Evolutionary conservation across 2,329 filamentous ascomycete species (phyloP), one percentile per base, ranked within the genome.

Genomic region (Ascochyta clinopodiicola): DNA sequence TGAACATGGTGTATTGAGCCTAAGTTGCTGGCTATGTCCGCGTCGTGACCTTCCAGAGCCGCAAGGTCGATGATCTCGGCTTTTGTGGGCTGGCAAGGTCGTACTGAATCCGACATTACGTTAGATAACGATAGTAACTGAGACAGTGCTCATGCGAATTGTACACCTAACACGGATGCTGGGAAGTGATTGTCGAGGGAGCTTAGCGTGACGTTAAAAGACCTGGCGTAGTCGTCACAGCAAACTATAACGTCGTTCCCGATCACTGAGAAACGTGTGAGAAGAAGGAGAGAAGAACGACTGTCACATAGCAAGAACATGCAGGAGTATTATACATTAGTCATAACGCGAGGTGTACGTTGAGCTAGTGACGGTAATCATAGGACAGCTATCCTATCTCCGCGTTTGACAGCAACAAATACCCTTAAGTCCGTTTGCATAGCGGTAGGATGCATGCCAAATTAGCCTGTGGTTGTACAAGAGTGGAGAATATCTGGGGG

Each of bases 31-130:
- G 72, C 71, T 27, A 77, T 76, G 49, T 77, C 75, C 44, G 75
- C 73, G 63, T 77, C 74, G 42, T 77, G 75, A 9, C 72, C 71
- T 62, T 77, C 75, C 15, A 70, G 63, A 31, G 57, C 68, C 12
- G 76, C 73, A 13, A 74, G 62, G 8, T 72, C 67, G 37, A 75
- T 68, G 17, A 75, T 70, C 42, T 75, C 73, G 51, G 65, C 70
- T 37, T 66, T 59, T 6, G 68, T 69, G 1, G 69, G 67, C 19
- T 66, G 62, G n/a, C 36, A 27, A 8, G 40, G n/a, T 19, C 37
- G 46, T 13, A 51, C 17, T 6, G 43, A 34, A 32, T 51, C 37
- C 38, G 36, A 12, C 52, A 51, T 56, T 3, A 13, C 46, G 32
- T 42, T 32, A 36, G 13, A 24, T 22, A 38, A 38, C 2, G 25